Evolutionary conservation across 225 moss, liverwort and hornwort species (phyloP).

Genomic region (Takakia lepidozioides): DNA sequence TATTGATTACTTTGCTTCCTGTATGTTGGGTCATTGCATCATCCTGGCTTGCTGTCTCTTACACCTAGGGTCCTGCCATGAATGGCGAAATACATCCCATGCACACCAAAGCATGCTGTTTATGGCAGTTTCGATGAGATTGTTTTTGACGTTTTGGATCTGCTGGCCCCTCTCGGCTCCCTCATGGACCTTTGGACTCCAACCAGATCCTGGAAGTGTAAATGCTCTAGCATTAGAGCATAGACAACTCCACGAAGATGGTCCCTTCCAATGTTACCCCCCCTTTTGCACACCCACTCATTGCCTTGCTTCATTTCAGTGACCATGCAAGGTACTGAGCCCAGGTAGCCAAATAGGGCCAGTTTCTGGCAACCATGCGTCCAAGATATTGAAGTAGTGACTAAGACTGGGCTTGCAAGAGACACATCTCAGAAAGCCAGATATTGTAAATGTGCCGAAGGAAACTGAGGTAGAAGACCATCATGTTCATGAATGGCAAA

Average conservation of each 20-base stretch:
- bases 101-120: conserved; percentile 41
- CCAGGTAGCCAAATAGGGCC: no score
- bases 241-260: conserved; percentile 65
- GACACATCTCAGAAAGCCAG: no score
- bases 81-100: conserved; percentile 19
- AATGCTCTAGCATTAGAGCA: conserved; percentile 45
- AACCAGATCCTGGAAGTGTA: conserved; percentile 66
- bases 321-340: conserved; percentile 81
- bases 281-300: conserved; percentile 61
- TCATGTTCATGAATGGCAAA: conserved; percentile 75
- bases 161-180: conserved; percentile 4
- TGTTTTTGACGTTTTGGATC: conserved; percentile 18
- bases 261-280: conserved; percentile 66
- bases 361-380: neutral
- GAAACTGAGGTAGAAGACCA: no score
- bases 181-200: conserved; percentile 18
- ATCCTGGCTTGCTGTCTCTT: no score
- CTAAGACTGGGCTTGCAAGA: no score
- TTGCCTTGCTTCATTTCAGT: conserved; percentile 75
- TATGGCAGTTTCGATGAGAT: conserved; percentile 36
- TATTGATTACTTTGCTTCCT: no score
- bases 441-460: no score
- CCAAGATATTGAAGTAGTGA: no score
- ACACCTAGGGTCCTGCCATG: no score
- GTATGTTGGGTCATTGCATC: no score